A percentile compares a stretch with the other conserved stretches of the same genome.
phyloP scores from a whole-genome alignment of 495 filamentous ascomycete species.

The Thozetella sp. region DNA sequence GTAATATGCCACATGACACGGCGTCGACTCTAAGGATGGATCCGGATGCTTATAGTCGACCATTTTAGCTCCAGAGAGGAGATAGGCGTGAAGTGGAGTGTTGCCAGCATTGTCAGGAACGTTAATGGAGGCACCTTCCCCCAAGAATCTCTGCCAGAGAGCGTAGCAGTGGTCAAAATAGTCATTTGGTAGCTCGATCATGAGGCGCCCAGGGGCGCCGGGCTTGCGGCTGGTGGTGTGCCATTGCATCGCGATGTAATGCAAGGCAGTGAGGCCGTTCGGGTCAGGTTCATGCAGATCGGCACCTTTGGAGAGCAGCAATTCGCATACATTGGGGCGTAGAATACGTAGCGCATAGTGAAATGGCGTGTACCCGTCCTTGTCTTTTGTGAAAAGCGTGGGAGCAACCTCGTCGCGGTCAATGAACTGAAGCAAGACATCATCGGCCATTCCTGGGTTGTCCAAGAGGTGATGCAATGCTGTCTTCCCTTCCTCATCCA shows the following conservation, averaged over 20 bases:
- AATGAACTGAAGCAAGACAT: constrained; percentile 15
- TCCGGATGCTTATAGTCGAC: neutral
- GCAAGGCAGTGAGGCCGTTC: constrained; percentile 10
- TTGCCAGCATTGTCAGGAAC: constrained; percentile 16
- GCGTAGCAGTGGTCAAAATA: neutral
- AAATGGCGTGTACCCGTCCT: constrained; percentile 18
- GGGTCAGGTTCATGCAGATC: constrained; percentile 12
- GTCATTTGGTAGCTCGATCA: neutral
- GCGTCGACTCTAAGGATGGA: neutral
- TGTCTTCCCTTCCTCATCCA: constrained; percentile 23
- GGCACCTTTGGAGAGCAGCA: constrained; percentile 8
- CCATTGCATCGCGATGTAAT: constrained; percentile 11
- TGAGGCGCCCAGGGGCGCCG: neutral
- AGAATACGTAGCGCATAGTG: constrained; percentile 21
- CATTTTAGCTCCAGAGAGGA: constrained; percentile 3
- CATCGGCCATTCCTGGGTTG: constrained; percentile 17
- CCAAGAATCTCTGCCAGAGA: constrained; percentile 9
- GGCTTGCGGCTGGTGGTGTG: neutral
- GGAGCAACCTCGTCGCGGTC: constrained; percentile 7
- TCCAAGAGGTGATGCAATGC: constrained; percentile 26
- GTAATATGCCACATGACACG: neutral
- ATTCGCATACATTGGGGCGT: constrained; percentile 8
- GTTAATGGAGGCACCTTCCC: constrained; percentile 6
- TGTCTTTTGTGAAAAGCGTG: constrained; percentile 9
- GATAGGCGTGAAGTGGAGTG: constrained; percentile 27